Conservation (phyloP, 2,329 filamentous ascomycete species). For the Ceratocystis eucalypticola region DNA sequence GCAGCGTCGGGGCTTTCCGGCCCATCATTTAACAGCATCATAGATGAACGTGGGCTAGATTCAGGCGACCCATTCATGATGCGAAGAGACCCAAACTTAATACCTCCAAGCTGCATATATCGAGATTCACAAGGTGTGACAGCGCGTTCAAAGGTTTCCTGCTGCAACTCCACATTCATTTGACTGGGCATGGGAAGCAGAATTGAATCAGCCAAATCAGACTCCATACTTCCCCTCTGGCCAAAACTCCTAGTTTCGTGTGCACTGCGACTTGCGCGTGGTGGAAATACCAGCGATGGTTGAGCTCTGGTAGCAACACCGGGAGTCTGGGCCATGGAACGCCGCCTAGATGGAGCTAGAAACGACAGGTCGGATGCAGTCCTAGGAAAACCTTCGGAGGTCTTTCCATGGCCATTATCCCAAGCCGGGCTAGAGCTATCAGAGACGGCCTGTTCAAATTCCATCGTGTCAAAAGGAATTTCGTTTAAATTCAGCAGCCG, state of each 20-base stretch:
- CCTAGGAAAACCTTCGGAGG: slow-evolving; percentile 25
- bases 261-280: slow-evolving; percentile 2
- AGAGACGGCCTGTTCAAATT: slow-evolving; percentile 26
- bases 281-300: slow-evolving; percentile 14
- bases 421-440: slow-evolving; percentile 28
- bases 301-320: slow-evolving; percentile 35
- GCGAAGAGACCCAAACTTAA: slow-evolving; percentile 47
- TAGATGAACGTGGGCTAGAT: slow-evolving; percentile 28
- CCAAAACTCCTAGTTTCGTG: slow-evolving; percentile 3
- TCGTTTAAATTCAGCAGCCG: slow-evolving; percentile 31
- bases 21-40: slow-evolving; percentile 21
- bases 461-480: slow-evolving; percentile 23
- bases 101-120: slow-evolving; percentile 48
- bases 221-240: background rate
- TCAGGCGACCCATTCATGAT: slow-evolving; percentile 47
- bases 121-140: slow-evolving; percentile 37
- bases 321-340: slow-evolving; percentile 36
- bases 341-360: slow-evolving; percentile 35
- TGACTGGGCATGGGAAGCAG: slow-evolving; percentile 3
- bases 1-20: background rate
- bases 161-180: slow-evolving; percentile 21
- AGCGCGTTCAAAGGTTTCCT: slow-evolving; percentile 23
- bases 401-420: slow-evolving; percentile 16
- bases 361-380: slow-evolving; percentile 37
- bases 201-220: background rate